phyloP scores from a whole-genome alignment of 176 grass and related monocot genomes.

The Oryza glaberrima region DNA sequence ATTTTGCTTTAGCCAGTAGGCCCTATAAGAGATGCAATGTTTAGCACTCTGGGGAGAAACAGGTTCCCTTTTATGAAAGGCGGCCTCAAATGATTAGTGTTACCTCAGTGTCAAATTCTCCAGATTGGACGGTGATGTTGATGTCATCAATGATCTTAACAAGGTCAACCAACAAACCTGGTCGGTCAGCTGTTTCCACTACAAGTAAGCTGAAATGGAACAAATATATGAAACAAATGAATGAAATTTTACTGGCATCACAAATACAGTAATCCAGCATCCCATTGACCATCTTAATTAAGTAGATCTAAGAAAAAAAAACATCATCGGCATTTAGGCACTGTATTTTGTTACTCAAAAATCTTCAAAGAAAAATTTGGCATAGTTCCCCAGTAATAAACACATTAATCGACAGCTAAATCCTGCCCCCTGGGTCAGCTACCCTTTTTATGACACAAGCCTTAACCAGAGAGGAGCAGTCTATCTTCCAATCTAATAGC shows the following conservation, averaged over 20 bases:
- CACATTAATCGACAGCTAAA: neutral
- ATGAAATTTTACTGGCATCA: too few species aligned
- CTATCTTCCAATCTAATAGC: conserved; percentile 18
- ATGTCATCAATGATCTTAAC: conserved; percentile 89
- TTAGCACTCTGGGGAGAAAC: conserved; percentile 33
- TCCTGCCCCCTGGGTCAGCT: neutral
- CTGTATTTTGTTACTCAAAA: conserved; percentile 34
- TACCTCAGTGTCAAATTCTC: conserved; percentile 98
- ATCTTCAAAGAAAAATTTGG: neutral
- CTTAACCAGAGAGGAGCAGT: neutral
- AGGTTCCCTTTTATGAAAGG: neutral
- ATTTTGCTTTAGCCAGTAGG: conserved; percentile 92
- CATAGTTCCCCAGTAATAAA: neutral
- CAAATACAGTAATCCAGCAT: conserved; percentile 21
- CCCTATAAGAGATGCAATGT: conserved; percentile 58
- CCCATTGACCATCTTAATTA: neutral
- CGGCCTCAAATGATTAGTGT: neutral
- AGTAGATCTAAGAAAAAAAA: neutral
- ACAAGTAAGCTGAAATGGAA: conserved; percentile 79
- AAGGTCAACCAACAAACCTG: conserved; percentile 89
- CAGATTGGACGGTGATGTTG: conserved; percentile 84
- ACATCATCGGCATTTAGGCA: neutral
- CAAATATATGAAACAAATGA: conserved; percentile 29
- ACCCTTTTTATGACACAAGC: conserved; percentile 11
- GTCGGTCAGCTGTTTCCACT: conserved; percentile 87